Percentiles rank a stretch among this genome's conserved stretches.
These are phyloP conservation scores for Plasmodium coatneyi DNA, from an alignment of 169 alveolate genomes.

Conservation along the genomic window DNA sequence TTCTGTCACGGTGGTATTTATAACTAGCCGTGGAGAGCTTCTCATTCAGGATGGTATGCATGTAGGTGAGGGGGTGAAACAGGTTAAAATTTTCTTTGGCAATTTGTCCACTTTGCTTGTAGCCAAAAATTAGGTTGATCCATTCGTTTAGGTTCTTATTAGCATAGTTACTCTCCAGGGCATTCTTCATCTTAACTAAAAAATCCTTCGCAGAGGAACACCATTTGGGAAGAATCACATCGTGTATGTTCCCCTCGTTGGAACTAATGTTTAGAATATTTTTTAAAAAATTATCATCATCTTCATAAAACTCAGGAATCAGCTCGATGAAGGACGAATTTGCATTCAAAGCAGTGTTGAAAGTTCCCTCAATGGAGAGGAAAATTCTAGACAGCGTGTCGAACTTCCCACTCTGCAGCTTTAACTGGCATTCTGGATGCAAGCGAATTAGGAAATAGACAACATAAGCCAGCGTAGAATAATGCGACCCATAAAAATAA, in stretches of 20 bases:
- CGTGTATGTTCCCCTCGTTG: slow-evolving; percentile 83
- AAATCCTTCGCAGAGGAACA: slow-evolving; percentile 83
- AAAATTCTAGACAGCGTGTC: slow-evolving; percentile 89
- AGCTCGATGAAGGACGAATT: slow-evolving; percentile 92
- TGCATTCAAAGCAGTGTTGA: slow-evolving; percentile 82
- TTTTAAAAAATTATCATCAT: slow-evolving; percentile 88
- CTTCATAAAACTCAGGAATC: slow-evolving; percentile 94
- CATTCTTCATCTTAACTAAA: slow-evolving; percentile 87
- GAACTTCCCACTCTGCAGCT: slow-evolving; percentile 93
- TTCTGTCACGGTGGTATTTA: slow-evolving; percentile 40
- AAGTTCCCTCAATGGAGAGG: slow-evolving; percentile 80
- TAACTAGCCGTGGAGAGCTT: slow-evolving; percentile 21
- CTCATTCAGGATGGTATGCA: slow-evolving; percentile 78
- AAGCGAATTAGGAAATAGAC: slow-evolving; percentile 95
- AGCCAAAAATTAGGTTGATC: slow-evolving; percentile 98
- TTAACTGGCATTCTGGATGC: slow-evolving; percentile 95
- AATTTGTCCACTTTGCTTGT: slow-evolving; percentile 83
- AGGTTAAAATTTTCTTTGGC: slow-evolving; percentile 84
- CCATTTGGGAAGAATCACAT: slow-evolving; percentile 93
- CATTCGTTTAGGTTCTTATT: slow-evolving; percentile 93
- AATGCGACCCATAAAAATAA: slow-evolving; percentile 97
- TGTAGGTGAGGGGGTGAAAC: slow-evolving; percentile 92
- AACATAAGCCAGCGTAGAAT: slow-evolving; percentile 97
- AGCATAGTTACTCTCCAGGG: slow-evolving; percentile 96
- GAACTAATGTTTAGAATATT: slow-evolving; percentile 87